These are phyloP conservation scores for Aspergillus nanangensis DNA, from an alignment of 495 filamentous ascomycete genomes.

Conservation along the genomic window DNA sequence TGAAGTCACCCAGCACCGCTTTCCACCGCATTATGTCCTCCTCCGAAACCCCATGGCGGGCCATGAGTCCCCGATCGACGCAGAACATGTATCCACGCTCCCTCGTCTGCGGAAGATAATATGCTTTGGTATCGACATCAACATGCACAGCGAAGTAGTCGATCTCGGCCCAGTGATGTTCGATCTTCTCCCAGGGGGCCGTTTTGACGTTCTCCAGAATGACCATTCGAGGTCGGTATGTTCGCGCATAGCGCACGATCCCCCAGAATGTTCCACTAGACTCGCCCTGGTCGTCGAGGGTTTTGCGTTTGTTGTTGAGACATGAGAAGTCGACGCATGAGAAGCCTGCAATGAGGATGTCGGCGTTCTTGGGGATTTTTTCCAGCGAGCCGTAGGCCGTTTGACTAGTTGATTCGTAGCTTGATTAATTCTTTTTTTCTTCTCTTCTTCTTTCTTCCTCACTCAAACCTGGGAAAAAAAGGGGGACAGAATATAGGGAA, in stretches of 20 bases:
- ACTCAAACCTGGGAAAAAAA: not conserved
- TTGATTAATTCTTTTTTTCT: not conserved
- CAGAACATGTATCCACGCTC: slow-evolving; percentile 68
- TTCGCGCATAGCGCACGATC: slow-evolving; percentile 53
- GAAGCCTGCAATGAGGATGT: slow-evolving; percentile 71
- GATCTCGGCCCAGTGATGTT: slow-evolving; percentile 40
- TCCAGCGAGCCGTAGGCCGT: slow-evolving; percentile 65
- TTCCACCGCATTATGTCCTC: slow-evolving; percentile 27
- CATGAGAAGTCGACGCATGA: slow-evolving; percentile 70
- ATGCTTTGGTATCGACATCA: slow-evolving; percentile 66
- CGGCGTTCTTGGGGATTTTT: slow-evolving; percentile 54
- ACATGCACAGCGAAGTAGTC: slow-evolving; percentile 49
- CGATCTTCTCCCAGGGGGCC: slow-evolving; percentile 61
- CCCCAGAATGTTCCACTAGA: slow-evolving; percentile 67
- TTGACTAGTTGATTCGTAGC: slow-evolving; percentile 40
- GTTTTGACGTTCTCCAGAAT: slow-evolving; percentile 69
- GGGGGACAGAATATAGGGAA: not conserved
- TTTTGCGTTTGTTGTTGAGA: slow-evolving; percentile 34
- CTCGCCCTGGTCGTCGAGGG: slow-evolving; percentile 53
- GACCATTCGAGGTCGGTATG: slow-evolving; percentile 56
- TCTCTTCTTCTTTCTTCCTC: not conserved
- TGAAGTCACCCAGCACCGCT: slow-evolving; percentile 35
- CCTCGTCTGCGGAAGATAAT: slow-evolving; percentile 76
- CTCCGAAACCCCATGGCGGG: slow-evolving; percentile 9
- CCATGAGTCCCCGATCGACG: slow-evolving; percentile 40